These are phyloP conservation scores for Auricularia heimuer DNA, from an alignment of 768 basidiomycete genomes.

Conservation along the genomic window DNA sequence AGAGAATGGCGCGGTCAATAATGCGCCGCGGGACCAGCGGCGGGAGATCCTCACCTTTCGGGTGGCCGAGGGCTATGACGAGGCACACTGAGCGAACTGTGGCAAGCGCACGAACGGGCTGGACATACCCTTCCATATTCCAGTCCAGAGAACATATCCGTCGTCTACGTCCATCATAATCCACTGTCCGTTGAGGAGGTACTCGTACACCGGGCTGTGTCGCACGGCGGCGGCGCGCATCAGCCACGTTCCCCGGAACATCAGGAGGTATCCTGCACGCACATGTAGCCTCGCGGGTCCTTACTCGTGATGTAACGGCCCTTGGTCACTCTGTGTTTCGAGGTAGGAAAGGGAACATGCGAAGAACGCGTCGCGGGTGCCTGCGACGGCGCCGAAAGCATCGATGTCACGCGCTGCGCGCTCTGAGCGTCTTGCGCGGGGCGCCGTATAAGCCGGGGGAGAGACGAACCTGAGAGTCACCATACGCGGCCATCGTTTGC, in stretches of 20 bases:
- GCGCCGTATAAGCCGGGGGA: neutral
- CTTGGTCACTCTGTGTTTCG: neutral
- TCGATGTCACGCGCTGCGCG: neutral
- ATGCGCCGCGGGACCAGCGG: constrained; percentile 6
- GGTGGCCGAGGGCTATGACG: constrained; percentile 64
- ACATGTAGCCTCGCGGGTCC: constrained; percentile 86
- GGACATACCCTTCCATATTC: constrained; percentile 80
- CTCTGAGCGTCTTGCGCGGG: neutral
- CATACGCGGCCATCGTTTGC: neutral
- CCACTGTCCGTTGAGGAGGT: constrained; percentile 82
- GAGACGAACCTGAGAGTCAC: neutral
- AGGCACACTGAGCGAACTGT: constrained; percentile 8
- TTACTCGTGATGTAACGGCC: constrained; percentile 76
- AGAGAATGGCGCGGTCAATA: neutral
- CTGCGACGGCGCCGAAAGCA: neutral
- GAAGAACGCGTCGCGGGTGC: neutral
- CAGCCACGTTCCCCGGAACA: neutral
- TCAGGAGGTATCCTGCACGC: constrained; percentile 17
- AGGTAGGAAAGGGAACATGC: neutral
- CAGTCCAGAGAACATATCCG: constrained; percentile 86
- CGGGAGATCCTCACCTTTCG: constrained; percentile 53
- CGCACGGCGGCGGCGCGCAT: constrained; percentile 7
- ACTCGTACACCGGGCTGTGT: constrained; percentile 73
- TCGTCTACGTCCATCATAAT: constrained; percentile 96
- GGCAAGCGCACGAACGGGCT: constrained; percentile 6